Evolutionary conservation across 495 filamentous ascomycete genomes (phyloP), one percentile per base, ranked within the genome.

Genomic region (Thermothielavioides terrestris): DNA sequence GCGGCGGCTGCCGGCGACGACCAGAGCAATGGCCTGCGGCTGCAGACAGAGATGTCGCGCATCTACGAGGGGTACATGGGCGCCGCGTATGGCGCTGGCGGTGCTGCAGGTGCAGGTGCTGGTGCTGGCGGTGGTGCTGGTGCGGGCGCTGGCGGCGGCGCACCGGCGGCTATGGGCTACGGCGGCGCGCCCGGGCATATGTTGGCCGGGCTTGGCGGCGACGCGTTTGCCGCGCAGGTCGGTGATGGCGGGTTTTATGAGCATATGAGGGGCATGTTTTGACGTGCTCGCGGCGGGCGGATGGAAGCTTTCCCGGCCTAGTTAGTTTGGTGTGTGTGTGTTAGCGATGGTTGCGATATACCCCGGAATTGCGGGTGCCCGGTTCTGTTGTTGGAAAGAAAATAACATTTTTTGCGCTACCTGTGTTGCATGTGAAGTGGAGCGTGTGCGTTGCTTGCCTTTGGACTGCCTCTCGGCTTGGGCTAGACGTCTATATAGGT

Each of bases 31-130:
- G 71, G 70, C 0, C 34, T 64, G 17, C 56, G 62, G 44, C 61
- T 76, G 46, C 71, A 71, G 39, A 70, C 50, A 26, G 73, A 75
- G 53, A 73, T 76, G 67, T 64, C 59, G 25, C 54, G 66, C 6
- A 68, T 76, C 34, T 76, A 66, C 45, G 73, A 76, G 51, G 55
- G 54, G 0, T 61, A 58, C 18, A 43, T 46, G 38, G 54, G 54
- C 3, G 21, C 44, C 39, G 42, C 34, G 15, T n/a, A n/a, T n/a
- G n/a, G n/a, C n/a, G n/a, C n/a, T n/a, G 47, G 30, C 8, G 37
- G 30, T 17, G 30, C 20, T 26, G 30, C 1, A 7, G 23, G 35
- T 21, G 22, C 9, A 28, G 27, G 53, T 23, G 18, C n/a, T 15
- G 3, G 40, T 43, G 9, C n/a, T n/a, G 47, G 30, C 8, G 37